These are phyloP conservation scores for Globisporangium ultimum DNA, from an alignment of 352 stramenopile species.

Conservation along the genomic window DNA sequence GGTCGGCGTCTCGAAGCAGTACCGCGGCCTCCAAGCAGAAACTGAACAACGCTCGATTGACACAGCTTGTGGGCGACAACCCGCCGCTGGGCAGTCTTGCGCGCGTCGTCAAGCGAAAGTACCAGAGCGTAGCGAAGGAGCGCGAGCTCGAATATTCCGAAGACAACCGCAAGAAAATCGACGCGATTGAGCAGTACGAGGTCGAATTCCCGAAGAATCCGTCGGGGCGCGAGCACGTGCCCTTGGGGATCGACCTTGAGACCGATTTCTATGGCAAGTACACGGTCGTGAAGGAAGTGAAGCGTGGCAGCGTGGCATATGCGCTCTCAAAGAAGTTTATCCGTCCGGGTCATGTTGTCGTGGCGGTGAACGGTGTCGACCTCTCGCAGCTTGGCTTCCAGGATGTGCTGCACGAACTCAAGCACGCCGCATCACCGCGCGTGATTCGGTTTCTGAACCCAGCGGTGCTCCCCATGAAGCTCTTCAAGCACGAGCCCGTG, in stretches of 20 bases:
- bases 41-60: conserved; percentile 9
- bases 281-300: conserved; percentile 38
- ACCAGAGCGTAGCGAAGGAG: conserved; percentile 37
- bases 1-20: no score
- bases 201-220: conserved; percentile 38
- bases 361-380: conserved; percentile 45
- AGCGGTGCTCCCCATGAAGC: conserved; percentile 26
- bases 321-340: conserved; percentile 23
- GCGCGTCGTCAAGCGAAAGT: conserved; percentile 38
- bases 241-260: conserved; percentile 51
- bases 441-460: conserved; percentile 52
- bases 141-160: conserved; percentile 19
- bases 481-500: conserved; percentile 23
- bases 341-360: conserved; percentile 38
- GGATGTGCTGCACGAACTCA: conserved; percentile 29
- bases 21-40: no score
- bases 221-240: background rate
- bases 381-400: conserved; percentile 30
- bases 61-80: conserved; percentile 34
- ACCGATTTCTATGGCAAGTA: conserved; percentile 57
- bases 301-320: conserved; percentile 26
- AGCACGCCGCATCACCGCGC: conserved; percentile 16
- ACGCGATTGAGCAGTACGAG: conserved; percentile 46
- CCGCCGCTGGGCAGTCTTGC: conserved; percentile 25
- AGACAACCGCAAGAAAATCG: conserved; percentile 22